Percentiles rank a stretch among this genome's conserved stretches.
These are phyloP conservation scores for Thymus quinquecostatus DNA, from an alignment of 257 asterid species.

Conservation along the genomic window DNA sequence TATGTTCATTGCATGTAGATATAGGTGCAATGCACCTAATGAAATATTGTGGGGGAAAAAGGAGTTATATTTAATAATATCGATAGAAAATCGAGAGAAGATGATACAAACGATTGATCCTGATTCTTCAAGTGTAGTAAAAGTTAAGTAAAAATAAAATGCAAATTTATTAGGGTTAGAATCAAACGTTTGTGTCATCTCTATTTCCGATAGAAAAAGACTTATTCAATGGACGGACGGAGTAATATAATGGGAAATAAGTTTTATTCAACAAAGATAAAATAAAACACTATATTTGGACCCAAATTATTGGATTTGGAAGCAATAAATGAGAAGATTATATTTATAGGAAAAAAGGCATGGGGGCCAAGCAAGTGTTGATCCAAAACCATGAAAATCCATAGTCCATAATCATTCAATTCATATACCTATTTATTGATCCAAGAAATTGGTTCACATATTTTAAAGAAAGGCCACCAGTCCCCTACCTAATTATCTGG, in stretches of 20 bases:
- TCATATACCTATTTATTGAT: conserved; percentile 25
- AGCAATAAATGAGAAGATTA: neutral
- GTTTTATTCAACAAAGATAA: neutral
- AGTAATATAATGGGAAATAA: neutral
- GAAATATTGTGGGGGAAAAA: too few relatives aligned
- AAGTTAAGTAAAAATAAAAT: too few relatives aligned
- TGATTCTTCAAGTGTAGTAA: too few relatives aligned
- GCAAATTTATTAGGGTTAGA: too few relatives aligned
- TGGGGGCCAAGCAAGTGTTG: conserved; percentile 25
- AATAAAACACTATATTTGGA: neutral
- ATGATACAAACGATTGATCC: too few relatives aligned
- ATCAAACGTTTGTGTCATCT: too few relatives aligned
- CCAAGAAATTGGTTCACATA: conserved; percentile 34
- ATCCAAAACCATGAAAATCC: conserved; percentile 29
- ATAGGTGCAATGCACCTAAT: too few relatives aligned
- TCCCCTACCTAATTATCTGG: neutral
- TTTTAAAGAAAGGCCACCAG: conserved; percentile 20
- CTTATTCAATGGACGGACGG: too few relatives aligned
- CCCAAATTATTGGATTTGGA: neutral
- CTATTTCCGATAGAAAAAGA: too few relatives aligned
- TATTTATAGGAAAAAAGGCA: neutral
- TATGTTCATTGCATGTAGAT: too few relatives aligned
- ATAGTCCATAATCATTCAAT: conserved; percentile 32
- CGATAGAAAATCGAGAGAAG: too few relatives aligned
- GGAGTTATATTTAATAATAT: too few relatives aligned